phyloP scores from a whole-genome alignment of 2,329 filamentous ascomycete species.

The Sporothrix schenckii region DNA sequence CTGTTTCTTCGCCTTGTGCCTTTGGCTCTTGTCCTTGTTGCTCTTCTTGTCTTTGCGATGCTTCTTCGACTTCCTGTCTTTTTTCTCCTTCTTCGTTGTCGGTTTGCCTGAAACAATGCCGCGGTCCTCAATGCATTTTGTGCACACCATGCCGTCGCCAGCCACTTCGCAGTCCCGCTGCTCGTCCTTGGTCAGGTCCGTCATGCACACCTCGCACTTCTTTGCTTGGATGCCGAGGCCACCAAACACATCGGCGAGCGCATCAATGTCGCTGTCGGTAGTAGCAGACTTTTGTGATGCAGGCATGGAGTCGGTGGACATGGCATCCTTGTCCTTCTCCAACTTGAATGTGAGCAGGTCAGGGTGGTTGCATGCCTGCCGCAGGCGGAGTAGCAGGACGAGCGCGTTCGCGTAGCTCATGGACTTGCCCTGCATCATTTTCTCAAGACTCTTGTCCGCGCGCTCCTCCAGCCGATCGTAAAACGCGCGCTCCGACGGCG shows the following conservation, averaged over 20 bases:
- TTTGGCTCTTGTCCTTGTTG: constrained; percentile 45
- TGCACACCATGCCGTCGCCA: constrained; percentile 59
- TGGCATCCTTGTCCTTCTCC: constrained; percentile 82
- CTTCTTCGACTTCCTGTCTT: constrained; percentile 44
- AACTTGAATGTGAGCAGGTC: constrained; percentile 83
- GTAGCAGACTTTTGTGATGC: constrained; percentile 54
- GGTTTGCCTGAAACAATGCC: constrained; percentile 58
- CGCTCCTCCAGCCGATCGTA: constrained; percentile 82
- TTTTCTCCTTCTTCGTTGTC: constrained; percentile 32
- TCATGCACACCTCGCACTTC: constrained; percentile 82
- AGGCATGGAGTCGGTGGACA: constrained; percentile 62
- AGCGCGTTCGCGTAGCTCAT: constrained; percentile 92
- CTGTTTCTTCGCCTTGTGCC: constrained; percentile 44
- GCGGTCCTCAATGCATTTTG: constrained; percentile 75
- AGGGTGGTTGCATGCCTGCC: constrained; percentile 94
- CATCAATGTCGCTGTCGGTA: constrained; percentile 70
- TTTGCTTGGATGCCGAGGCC: constrained; percentile 77
- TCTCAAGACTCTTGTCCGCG: constrained; percentile 81
- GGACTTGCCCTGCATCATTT: constrained; percentile 78
- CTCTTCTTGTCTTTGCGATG: constrained; percentile 39
- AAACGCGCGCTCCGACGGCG: constrained; percentile 77
- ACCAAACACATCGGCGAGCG: constrained; percentile 82
- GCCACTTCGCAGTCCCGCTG: constrained; percentile 42
- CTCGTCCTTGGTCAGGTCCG: constrained; percentile 63
- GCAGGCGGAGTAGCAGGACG: constrained; percentile 83